Base-by-base conservation (phyloP, 2,329 filamentous ascomycete genomes). In the Neofusicoccum sp. region DNA sequence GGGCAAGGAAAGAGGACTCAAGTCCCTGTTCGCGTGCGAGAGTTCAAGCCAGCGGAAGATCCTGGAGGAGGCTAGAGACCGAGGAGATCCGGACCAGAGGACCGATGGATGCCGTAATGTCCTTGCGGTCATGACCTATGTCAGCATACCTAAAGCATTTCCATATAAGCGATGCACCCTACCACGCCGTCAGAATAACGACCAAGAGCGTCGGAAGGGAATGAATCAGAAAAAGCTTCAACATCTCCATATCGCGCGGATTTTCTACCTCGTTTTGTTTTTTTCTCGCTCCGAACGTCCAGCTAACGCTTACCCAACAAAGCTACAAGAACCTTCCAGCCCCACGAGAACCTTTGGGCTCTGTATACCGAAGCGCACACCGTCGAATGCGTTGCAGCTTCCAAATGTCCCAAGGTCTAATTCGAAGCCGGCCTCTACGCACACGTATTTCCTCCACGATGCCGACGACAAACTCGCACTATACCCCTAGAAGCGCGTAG, bases 301-400 rank as follows among this genome's bases (percentile, higher is more conserved):
- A 6, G 41, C 38, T 31, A 26, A 31, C 26, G n/a, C 6, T 33
- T 43, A n/a, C 24, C 33, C 43, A 20, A 26, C 6, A 6, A 56
- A 56, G 51, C 26, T n/a, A 56, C 51, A 16, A 56, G 33, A 16
- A n/a, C 24, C 34, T 56, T 56, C 36, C 12, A 9, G 6, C 51
- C 40, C 28, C 51, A 56, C 28, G n/a, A 56, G 14, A 56, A 56
- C 5, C 38, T 56, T 8, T 56, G 51, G 51, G 51, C 51, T 7
- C 38, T 56, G 4, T 56, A 56, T 16, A 56, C 51, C 51, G 51
- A 56, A 43, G 3, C 12, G n/a, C 51, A 56, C 9, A 56, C 51
- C 2, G 51, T 43, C 38, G 26, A 33, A 33, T 56, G 51, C 9
- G 38, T 56, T 43, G 51, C 51, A 14, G 26, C 36, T 16, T 26